Percentiles rank a stretch among this genome's conserved stretches.
Evolutionary conservation across 1,139 yeast species (phyloP).

Genomic region (Geotrichum histeridarum): DNA sequence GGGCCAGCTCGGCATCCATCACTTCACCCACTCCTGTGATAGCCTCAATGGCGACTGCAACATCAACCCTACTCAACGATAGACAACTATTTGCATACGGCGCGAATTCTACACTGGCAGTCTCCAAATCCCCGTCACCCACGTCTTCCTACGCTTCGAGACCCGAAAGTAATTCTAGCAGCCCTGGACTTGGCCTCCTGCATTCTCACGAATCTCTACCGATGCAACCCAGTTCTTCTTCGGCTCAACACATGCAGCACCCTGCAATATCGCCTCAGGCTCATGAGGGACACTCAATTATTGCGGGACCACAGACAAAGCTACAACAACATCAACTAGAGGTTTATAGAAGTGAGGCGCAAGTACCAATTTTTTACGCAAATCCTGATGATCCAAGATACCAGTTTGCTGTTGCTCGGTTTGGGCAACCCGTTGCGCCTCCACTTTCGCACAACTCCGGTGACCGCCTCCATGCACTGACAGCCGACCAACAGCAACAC

Average conservation of each 20-base stretch:
- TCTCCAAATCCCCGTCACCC: neutral
- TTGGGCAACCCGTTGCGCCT: too few species aligned
- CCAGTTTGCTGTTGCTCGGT: too few species aligned
- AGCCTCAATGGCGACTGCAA: neutral
- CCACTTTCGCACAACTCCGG: too few species aligned
- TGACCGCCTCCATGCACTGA: too few species aligned
- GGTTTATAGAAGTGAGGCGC: too few species aligned
- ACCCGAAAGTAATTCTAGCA: neutral
- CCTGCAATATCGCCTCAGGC: neutral
- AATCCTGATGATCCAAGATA: too few species aligned
- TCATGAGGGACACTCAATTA: neutral
- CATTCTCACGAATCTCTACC: neutral
- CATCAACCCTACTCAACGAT: neutral
- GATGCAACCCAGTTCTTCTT: neutral
- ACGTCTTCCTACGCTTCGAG: neutral
- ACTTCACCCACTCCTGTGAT: neutral
- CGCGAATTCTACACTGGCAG: too few species aligned
- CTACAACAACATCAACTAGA: neutral
- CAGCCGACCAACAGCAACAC: too few species aligned
- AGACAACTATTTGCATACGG: too few species aligned
- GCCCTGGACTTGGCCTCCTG: neutral
- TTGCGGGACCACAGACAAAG: neutral
- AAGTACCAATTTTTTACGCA: too few species aligned
- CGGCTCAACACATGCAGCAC: neutral
- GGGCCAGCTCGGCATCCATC: neutral